Conservation (phyloP, 1,284 basidiomycete species). For the Rhodofomes roseus region DNA sequence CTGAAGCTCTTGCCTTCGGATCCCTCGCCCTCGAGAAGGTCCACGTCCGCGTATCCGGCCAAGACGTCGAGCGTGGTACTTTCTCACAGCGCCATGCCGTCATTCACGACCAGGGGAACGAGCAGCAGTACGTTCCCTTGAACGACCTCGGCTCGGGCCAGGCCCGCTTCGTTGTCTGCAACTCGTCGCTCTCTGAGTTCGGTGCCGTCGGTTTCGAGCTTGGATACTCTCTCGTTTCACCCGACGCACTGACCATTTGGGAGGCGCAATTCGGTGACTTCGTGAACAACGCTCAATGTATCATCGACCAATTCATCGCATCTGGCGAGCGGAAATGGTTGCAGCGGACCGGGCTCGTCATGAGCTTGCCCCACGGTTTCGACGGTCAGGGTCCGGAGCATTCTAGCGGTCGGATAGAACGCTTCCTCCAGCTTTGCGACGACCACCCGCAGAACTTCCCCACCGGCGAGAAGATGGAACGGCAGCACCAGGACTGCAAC, state of each 20-base stretch:
- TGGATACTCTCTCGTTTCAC: slow-evolving; percentile 97
- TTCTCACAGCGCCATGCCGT: slow-evolving; percentile 99
- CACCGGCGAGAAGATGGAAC: slow-evolving; percentile 84
- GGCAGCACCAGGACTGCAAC: slow-evolving; percentile 99
- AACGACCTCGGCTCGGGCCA: slow-evolving; percentile 88
- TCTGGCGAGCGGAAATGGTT: slow-evolving; percentile 99
- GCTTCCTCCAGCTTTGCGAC: slow-evolving; percentile 97
- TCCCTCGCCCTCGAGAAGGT: slow-evolving; percentile 69
- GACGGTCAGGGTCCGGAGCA: slow-evolving; percentile 99
- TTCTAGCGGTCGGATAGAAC: slow-evolving; percentile 93
- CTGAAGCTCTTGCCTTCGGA: slow-evolving; percentile 96
- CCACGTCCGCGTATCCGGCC: slow-evolving; percentile 94
- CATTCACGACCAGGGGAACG: slow-evolving; percentile 93
- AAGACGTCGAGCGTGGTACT: slow-evolving; percentile 99
- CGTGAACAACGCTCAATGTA: slow-evolving; percentile 94
- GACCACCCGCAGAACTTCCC: slow-evolving; percentile 96
- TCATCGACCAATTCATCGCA: slow-evolving; percentile 99
- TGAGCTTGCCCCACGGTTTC: slow-evolving; percentile 95
- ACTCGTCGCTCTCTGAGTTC: slow-evolving; percentile 96
- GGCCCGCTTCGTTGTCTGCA: slow-evolving; percentile 92
- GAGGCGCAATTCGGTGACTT: slow-evolving; percentile 99
- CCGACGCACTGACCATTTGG: slow-evolving; percentile 94
- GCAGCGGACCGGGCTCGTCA: slow-evolving; percentile 90
- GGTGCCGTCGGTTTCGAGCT: slow-evolving; percentile 97
- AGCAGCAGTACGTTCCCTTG: slow-evolving; percentile 86